Conservation (phyloP, 2,329 filamentous ascomycete genomes). For the Fusarium algeriense region DNA sequence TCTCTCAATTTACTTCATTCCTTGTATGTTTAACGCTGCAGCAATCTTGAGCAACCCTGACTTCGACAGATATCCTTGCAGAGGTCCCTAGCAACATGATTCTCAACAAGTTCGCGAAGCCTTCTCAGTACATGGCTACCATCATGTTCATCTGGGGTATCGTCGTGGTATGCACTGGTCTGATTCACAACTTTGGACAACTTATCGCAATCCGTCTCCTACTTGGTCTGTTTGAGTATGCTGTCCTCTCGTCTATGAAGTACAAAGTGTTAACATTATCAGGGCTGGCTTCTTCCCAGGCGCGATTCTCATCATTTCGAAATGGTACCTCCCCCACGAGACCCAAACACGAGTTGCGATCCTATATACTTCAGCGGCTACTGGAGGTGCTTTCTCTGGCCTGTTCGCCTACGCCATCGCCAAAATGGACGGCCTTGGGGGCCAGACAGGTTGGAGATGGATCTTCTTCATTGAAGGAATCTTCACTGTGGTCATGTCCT, state of each 20-base stretch:
- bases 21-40: neutral
- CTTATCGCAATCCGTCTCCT: conserved; percentile 26
- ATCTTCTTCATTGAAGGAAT: conserved; percentile 47
- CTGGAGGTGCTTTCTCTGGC: conserved; percentile 43
- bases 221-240: conserved; percentile 29
- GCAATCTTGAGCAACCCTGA: accelerated
- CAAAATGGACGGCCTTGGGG: conserved; percentile 33
- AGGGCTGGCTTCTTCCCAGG: conserved; percentile 50
- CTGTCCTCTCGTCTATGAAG: accelerated
- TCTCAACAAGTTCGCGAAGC: conserved; percentile 32
- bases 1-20: conserved; percentile 34
- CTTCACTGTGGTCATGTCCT: conserved; percentile 51
- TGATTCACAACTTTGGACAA: conserved; percentile 32
- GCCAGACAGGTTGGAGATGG: conserved; percentile 41
- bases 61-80: conserved; percentile 11
- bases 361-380: conserved; percentile 46
- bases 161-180: conserved; percentile 22
- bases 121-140: conserved; percentile 31
- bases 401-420: conserved; percentile 42
- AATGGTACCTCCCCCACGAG: conserved; percentile 50
- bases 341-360: conserved; percentile 47
- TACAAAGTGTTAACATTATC: neutral
- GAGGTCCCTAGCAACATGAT: conserved; percentile 38
- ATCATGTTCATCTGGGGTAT: conserved; percentile 37
- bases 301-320: conserved; percentile 47